Evolutionary conservation across 225 moss, liverwort and hornwort genomes (phyloP).

Genomic region (Asterella californica): DNA sequence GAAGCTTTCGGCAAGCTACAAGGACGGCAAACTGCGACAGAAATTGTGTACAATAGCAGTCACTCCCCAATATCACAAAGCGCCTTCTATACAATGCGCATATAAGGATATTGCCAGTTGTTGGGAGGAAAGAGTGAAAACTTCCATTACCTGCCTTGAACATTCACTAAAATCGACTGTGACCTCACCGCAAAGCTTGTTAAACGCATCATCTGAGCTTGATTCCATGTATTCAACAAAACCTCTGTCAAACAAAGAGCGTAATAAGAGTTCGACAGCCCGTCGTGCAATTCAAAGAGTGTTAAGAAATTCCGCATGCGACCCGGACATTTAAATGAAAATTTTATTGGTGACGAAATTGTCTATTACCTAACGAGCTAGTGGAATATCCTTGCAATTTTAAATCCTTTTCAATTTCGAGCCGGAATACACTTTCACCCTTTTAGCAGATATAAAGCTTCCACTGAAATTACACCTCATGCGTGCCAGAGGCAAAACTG

Average conservation of each 20-base stretch:
- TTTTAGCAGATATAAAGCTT: background rate
- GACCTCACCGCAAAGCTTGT: slow-evolving; percentile 67
- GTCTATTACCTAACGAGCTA: background rate
- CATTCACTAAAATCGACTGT: slow-evolving; percentile 74
- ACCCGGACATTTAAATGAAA: background rate
- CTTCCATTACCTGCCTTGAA: slow-evolving; percentile 56
- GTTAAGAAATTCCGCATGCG: background rate
- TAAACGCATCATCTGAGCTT: slow-evolving; percentile 63
- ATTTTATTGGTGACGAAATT: background rate
- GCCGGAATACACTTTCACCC: background rate
- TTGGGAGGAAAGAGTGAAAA: background rate
- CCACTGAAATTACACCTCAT: background rate
- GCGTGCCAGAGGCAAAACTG: background rate
- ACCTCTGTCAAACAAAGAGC: slow-evolving; percentile 42
- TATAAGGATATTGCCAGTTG: background rate
- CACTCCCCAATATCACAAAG: background rate
- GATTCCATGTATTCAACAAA: slow-evolving; percentile 70
- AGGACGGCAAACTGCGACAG: background rate
- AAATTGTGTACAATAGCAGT: background rate
- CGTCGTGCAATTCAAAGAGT: background rate
- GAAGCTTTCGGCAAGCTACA: no score
- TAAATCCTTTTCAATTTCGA: background rate
- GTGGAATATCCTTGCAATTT: background rate
- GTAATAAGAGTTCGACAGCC: background rate
- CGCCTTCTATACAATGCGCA: background rate